A percentile compares a stretch with the other conserved stretches of the same genome.
Conservation (phyloP, 192 early-diverging fungal species). For the Entomortierella beljakovae region DNA sequence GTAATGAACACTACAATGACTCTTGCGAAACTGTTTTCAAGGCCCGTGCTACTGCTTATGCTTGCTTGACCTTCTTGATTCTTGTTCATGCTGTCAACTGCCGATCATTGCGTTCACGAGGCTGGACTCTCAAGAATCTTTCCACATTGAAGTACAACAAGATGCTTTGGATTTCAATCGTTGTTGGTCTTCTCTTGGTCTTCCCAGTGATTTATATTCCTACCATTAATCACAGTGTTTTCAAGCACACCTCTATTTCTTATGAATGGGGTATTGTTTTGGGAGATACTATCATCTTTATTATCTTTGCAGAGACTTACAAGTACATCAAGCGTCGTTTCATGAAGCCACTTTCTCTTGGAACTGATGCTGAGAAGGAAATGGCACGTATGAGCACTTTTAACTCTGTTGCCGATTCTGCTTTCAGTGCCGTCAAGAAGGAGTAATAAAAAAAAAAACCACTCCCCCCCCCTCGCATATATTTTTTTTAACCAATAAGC, state of each 20-base stretch:
- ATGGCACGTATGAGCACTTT: conserved; percentile 38
- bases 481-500: too few relatives aligned
- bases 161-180: conserved; percentile 62
- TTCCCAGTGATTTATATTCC: conserved; percentile 43
- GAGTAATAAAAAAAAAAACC: too few relatives aligned
- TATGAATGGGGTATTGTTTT: conserved; percentile 43
- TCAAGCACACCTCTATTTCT: conserved; percentile 29
- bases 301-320: conserved; percentile 40
- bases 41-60: conserved; percentile 78
- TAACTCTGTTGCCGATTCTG: too few relatives aligned
- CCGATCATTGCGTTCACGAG: conserved; percentile 70
- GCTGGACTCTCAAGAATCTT: conserved; percentile 59
- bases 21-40: conserved; percentile 72
- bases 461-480: too few relatives aligned
- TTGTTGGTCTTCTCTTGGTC: conserved; percentile 63
- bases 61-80: conserved; percentile 75
- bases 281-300: conserved; percentile 26
- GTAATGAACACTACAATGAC: conserved; percentile 64
- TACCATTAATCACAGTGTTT: conserved; percentile 47
- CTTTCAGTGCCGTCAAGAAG: too few relatives aligned
- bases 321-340: conserved; percentile 31
- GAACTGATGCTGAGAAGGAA: conserved; percentile 7
- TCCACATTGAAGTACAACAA: conserved; percentile 34
- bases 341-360: conserved; percentile 27
- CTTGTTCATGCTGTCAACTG: conserved; percentile 84